A percentile compares a stretch with the other conserved stretches of the same genome.
These are phyloP conservation scores for Gossypium trilobum DNA, from an alignment of 441 rosid species.

Conservation along the genomic window DNA sequence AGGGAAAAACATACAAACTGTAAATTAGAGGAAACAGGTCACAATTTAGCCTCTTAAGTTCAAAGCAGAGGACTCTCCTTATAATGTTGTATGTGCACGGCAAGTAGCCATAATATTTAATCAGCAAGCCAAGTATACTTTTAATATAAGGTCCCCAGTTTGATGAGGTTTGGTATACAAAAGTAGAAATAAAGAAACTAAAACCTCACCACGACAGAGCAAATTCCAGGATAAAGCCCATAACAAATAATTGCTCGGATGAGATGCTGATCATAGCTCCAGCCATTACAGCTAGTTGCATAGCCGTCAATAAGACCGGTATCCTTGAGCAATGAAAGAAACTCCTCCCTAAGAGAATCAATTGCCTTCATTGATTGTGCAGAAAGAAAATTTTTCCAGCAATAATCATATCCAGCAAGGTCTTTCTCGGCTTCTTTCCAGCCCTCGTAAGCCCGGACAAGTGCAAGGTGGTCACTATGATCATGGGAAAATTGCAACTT, in stretches of 20 bases:
- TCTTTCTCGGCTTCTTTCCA: conserved; percentile 71
- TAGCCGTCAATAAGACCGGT: conserved; percentile 59
- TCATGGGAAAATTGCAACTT: conserved; percentile 66
- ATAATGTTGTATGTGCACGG: neutral
- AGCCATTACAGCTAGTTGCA: conserved; percentile 35
- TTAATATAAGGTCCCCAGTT: neutral
- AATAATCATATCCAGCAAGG: conserved; percentile 64
- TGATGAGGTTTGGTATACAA: neutral
- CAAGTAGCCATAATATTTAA: neutral
- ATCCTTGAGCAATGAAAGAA: conserved; percentile 66
- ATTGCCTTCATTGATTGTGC: conserved; percentile 76
- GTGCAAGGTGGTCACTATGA: conserved; percentile 81
- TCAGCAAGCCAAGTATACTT: neutral
- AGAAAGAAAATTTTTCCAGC: conserved; percentile 87
- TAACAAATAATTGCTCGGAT: conserved; percentile 71
- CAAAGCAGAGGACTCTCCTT: neutral
- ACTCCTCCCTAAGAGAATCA: conserved; percentile 74
- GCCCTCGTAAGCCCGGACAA: conserved; percentile 74
- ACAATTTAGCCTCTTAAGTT: neutral
- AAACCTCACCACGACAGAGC: conserved; percentile 71
- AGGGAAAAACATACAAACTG: neutral
- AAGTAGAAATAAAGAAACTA: conserved; percentile 9
- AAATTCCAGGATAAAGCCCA: conserved; percentile 77
- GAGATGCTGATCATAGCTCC: conserved; percentile 51
- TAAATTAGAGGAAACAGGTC: neutral